Evolutionary conservation across 768 basidiomycete genomes (phyloP).

Genomic region (Lactarius quietus): DNA sequence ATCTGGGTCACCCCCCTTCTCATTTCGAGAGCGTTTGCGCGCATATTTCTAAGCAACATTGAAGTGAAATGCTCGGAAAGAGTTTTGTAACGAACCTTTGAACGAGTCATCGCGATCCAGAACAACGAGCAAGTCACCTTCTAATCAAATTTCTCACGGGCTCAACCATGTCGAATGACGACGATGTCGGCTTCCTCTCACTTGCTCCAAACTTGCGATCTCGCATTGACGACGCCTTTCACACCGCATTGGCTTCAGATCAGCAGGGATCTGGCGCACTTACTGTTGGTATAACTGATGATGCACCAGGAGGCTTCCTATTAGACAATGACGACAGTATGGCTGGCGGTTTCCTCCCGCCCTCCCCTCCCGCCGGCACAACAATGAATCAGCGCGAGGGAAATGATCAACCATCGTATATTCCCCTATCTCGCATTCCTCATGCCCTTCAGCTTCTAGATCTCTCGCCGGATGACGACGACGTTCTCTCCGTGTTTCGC

Average conservation of each 20-base stretch:
- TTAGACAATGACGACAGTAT: conserved; percentile 27
- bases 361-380: conserved; percentile 1
- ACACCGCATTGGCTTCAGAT: not conserved
- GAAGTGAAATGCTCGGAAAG: not conserved
- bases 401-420: conserved; percentile 31
- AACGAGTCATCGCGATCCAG: conserved; percentile 9
- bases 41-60: not conserved
- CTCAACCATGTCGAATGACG: not conserved
- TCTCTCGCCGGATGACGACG: conserved; percentile 59
- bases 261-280: not conserved
- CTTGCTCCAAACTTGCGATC: conserved; percentile 1
- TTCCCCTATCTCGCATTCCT: conserved; percentile 57
- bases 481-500: conserved; percentile 65
- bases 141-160: conserved; percentile 4
- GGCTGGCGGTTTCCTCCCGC: conserved; percentile 34
- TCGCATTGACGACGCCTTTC: conserved; percentile 21
- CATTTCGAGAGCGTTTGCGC: not conserved
- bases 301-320: conserved; percentile 36
- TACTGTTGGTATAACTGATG: not conserved
- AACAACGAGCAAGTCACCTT: not conserved
- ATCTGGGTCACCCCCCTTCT: not conserved
- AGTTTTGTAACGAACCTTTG: conserved; percentile 11
- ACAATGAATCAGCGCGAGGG: not conserved
- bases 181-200: not conserved
- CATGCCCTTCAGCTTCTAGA: conserved; percentile 59